Evolutionary conservation across 2,329 filamentous ascomycete genomes (phyloP).

Genomic region (Truncatella angustata): DNA sequence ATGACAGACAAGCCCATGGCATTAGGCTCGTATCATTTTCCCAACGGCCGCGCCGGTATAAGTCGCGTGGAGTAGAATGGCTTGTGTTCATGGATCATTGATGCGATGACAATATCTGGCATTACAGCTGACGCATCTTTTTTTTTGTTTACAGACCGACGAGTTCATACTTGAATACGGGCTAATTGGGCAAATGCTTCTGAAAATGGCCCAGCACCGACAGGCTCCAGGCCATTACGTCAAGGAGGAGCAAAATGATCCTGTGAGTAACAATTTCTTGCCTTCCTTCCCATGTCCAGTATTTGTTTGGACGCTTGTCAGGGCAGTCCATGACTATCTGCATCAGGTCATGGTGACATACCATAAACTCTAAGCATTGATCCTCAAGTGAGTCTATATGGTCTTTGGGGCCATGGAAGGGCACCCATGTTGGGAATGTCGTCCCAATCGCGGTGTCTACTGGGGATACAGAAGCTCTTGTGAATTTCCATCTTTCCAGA

Average conservation of each 20-base stretch:
- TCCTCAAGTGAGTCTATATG: slow-evolving; percentile 13
- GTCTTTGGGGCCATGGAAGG: neutral
- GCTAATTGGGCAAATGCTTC: slow-evolving; percentile 32
- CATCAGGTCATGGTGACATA: slow-evolving; percentile 2
- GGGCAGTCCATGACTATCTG: slow-evolving; percentile 3
- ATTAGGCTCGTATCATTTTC: slow-evolving; percentile 14
- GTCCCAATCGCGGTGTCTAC: no score
- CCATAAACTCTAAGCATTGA: slow-evolving; percentile 10
- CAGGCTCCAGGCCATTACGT: slow-evolving; percentile 39
- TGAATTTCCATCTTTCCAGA: slow-evolving; percentile 39
- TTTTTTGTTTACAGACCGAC: neutral
- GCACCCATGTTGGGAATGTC: slow-evolving; percentile 7
- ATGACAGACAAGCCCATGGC: slow-evolving; percentile 1
- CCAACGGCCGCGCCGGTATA: slow-evolving; percentile 22
- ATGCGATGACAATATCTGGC: slow-evolving; percentile 16
- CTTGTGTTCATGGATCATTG: slow-evolving; percentile 21
- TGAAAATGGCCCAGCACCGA: slow-evolving; percentile 45
- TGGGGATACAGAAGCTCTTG: slow-evolving; percentile 16
- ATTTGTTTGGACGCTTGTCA: neutral
- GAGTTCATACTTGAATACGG: slow-evolving; percentile 10
- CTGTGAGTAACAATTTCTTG: slow-evolving; percentile 35
- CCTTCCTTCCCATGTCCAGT: slow-evolving; percentile 10
- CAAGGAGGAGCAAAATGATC: slow-evolving; percentile 41
- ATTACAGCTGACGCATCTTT: neutral
- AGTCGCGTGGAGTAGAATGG: slow-evolving; percentile 22